These are phyloP conservation scores for Atkinsonella texensis DNA, from an alignment of 2,329 filamentous ascomycete species.

Conservation along the genomic window DNA sequence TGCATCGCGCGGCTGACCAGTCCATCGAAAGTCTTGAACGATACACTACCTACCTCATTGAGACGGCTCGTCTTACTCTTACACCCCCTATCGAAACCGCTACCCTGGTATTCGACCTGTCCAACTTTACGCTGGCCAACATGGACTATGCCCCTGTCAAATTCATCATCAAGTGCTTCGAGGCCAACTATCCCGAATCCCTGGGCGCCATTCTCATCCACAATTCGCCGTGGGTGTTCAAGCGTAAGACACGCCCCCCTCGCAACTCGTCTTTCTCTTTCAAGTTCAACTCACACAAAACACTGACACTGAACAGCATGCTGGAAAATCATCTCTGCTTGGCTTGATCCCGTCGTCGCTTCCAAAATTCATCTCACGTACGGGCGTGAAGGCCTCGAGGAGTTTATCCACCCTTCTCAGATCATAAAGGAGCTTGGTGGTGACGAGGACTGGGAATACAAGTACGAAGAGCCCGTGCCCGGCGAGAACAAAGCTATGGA, in stretches of 20 bases:
- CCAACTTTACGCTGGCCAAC: conserved; percentile 56
- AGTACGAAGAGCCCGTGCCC: conserved; percentile 46
- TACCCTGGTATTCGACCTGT: conserved; percentile 59
- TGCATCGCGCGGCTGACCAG: conserved; percentile 21
- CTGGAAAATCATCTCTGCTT: conserved; percentile 57
- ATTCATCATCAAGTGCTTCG: conserved; percentile 70
- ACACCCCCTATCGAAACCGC: conserved; percentile 10
- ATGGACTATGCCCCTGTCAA: conserved; percentile 69
- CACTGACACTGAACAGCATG: conserved; percentile 13
- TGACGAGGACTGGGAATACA: conserved; percentile 53
- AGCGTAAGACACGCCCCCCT: conserved; percentile 15
- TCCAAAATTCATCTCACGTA: conserved; percentile 60
- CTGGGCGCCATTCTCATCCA: conserved; percentile 60
- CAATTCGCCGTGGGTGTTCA: conserved; percentile 64
- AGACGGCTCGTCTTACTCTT: conserved; percentile 14
- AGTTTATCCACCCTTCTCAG: conserved; percentile 50
- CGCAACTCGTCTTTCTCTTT: not conserved
- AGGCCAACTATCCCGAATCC: conserved; percentile 67
- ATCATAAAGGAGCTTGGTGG: conserved; percentile 48
- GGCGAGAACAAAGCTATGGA: conserved; percentile 49
- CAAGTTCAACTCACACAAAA: not conserved
- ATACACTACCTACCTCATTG: conserved; percentile 28
- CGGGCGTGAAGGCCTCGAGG: conserved; percentile 46
- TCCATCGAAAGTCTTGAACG: conserved; percentile 22
- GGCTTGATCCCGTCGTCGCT: conserved; percentile 66